A percentile compares a stretch with the other conserved stretches of the same genome.
Conservation (phyloP, 257 asterid genomes). For the Knoxia roxburghii region DNA sequence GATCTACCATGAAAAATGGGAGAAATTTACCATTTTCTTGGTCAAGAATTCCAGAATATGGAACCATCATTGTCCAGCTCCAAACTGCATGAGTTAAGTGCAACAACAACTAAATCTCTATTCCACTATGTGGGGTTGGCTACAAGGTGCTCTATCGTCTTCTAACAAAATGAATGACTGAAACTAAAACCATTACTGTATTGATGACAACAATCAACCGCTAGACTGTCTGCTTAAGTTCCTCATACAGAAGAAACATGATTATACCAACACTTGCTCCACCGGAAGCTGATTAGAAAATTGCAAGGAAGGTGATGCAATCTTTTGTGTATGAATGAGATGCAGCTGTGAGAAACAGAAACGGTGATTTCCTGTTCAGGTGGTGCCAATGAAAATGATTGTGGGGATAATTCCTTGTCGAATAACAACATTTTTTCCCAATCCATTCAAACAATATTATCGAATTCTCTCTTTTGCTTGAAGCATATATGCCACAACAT, state of each 20-base stretch:
- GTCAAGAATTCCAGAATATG: not conserved
- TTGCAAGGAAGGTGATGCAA: not conserved
- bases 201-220: not conserved
- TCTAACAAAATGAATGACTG: conserved; percentile 1
- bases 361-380: not conserved
- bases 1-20: not conserved
- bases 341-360: not conserved
- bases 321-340: not conserved
- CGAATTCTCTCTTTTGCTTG: not conserved
- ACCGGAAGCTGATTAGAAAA: not conserved
- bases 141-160: no score
- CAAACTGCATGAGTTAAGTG: no score
- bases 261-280: not conserved
- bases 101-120: no score
- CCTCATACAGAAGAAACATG: not conserved
- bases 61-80: no score
- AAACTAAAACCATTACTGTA: not conserved
- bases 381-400: not conserved
- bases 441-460: not conserved
- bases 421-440: not conserved
- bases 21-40: not conserved
- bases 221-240: not conserved
- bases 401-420: not conserved
- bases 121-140: no score
- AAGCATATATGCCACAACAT: not conserved